Base-by-base conservation (phyloP, 805 yeast species). In the Candida quercuum region DNA sequence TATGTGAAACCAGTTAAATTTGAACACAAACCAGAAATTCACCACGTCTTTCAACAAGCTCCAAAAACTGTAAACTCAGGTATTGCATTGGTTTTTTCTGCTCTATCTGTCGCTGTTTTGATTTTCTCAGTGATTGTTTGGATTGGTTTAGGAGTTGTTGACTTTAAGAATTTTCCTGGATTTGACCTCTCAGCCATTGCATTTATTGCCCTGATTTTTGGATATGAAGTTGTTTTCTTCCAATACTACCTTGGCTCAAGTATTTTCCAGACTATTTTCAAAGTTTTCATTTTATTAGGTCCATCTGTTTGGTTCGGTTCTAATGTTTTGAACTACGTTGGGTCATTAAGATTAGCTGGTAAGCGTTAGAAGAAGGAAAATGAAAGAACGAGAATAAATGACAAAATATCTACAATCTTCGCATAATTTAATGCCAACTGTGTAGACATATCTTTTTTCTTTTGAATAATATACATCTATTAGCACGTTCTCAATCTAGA, bases 261-360 rank as follows among this genome's bases (percentile, higher is more conserved):
- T 6, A 53, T 54, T 32, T 53, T 54, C 36, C 34, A 38, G 13
- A 50, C 57, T 3, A 42, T 51, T n/a, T 33, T 31, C 19, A 47
- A 41, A 33, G 43, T 39, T 12, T 25, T 44, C 10, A 23, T 49
- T 11, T 34, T 54, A 19, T 36, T 49, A 13, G 52, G 52, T 13
- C 59, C 58, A 28, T 28, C 57, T 15, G 27, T 53, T n/a, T 51
- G 55, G 54, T 45, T 51, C 37, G 59, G 59, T 9, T 48, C 58
- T 7, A 48, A 40, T 34, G 54, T 49, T 5, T 42, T 54, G 33
- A 54, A 49, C 43, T 37, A 53, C 32, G 43, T 52, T 25, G 58
- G 54, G 31, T 37, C 41, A 8, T 40, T 51, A 28, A 53, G 59
- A 53, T 33, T 49, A 16, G 54, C 51, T 32, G 57, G 56, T 29